phyloP scores from a whole-genome alignment of 1,139 yeast species.

The Pichia sp. region DNA sequence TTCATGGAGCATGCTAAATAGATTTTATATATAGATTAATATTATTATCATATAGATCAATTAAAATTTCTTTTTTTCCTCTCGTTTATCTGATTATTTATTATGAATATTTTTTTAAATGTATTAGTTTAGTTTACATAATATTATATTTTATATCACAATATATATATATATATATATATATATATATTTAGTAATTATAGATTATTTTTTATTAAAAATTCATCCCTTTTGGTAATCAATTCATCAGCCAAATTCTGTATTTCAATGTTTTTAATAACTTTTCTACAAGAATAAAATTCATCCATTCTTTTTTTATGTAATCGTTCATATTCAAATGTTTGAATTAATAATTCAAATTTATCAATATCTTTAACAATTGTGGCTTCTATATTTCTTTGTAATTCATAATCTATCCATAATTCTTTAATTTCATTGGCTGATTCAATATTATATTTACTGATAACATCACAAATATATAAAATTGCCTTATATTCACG shows the following conservation, averaged over 20 bases:
- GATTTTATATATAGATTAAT: slow-evolving; percentile 17
- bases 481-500: slow-evolving; percentile 73
- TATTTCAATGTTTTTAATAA: slow-evolving; percentile 70
- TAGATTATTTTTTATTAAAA: slow-evolving; percentile 28
- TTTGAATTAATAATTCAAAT: slow-evolving; percentile 85
- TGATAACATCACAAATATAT: slow-evolving; percentile 55
- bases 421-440: slow-evolving; percentile 62
- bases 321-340: slow-evolving; percentile 80
- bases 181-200: slow-evolving; percentile 1
- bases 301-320: slow-evolving; percentile 58
- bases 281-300: slow-evolving; percentile 57
- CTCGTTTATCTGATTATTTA: no score
- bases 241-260: slow-evolving; percentile 65
- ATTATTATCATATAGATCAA: no score
- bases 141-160: no score
- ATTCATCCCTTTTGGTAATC: slow-evolving; percentile 48
- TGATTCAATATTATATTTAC: slow-evolving; percentile 57
- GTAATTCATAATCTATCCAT: slow-evolving; percentile 90
- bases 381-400: slow-evolving; percentile 73
- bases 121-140: no score
- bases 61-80: no score
- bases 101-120: no score
- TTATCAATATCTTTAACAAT: slow-evolving; percentile 94
- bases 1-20: slow-evolving; percentile 31
- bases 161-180: no score